These are phyloP conservation scores for Aeschynomene evenia DNA, from an alignment of 306 rosid genomes.

Conservation along the genomic window DNA sequence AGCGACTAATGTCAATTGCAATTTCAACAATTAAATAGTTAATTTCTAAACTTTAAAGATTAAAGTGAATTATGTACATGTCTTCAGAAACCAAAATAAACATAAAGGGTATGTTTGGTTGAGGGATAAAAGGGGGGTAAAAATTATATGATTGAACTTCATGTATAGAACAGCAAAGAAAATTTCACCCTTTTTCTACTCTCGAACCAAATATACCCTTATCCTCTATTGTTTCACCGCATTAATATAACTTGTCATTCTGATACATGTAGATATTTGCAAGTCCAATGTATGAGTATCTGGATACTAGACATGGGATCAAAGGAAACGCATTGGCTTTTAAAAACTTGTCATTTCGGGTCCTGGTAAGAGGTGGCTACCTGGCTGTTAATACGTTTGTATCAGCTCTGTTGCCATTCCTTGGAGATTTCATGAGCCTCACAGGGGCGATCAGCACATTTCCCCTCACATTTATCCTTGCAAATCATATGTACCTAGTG, in stretches of 20 bases:
- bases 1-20: no score
- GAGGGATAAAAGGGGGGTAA: no score
- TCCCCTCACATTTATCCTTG: constrained; percentile 93
- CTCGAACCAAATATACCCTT: no score
- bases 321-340: constrained; percentile 63
- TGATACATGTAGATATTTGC: constrained; percentile 72
- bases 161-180: no score
- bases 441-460: constrained; percentile 96
- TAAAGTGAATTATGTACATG: no score
- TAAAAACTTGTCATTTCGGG: constrained; percentile 63
- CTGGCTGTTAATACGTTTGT: constrained; percentile 66
- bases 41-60: no score
- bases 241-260: constrained; percentile 2
- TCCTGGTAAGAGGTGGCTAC: constrained; percentile 82
- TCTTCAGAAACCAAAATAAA: no score
- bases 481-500: constrained; percentile 84
- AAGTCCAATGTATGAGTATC: constrained; percentile 91
- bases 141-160: no score
- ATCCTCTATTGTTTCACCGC: constrained; percentile 2
- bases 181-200: no score
- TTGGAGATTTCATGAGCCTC: constrained; percentile 97
- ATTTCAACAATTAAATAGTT: no score
- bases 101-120: no score
- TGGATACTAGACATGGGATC: constrained; percentile 75
- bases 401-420: constrained; percentile 86